Evolutionary conservation across 805 yeast species (phyloP), one percentile per base, ranked within the genome.

Genomic region (Schwanniomyces yamadae): DNA sequence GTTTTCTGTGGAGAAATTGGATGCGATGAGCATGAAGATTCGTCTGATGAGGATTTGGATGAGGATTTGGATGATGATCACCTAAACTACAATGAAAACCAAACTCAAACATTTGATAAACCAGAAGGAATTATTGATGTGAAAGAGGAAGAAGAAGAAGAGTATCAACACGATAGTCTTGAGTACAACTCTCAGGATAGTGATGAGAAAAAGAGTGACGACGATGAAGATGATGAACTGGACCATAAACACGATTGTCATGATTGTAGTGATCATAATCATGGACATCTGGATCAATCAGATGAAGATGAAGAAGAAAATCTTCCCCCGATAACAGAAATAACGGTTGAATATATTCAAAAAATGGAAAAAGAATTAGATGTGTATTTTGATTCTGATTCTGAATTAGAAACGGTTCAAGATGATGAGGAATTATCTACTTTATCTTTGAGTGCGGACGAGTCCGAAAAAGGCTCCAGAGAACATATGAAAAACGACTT

Each of bases 1-100:
- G 55, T 36, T 8, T 34, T 26, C 6, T 61, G 67, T 48, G 71
- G 69, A 4, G 66, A 61, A 23, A 41, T 40, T 15, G 61, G 53
- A 6, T 61, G 68, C 48, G 66, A 53, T 11, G 58, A 60, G 17
- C 61, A 60, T 34, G 47, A 42, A 17, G 55, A 49, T n/a, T 50
- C 45, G 4, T 51, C 51, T n/a, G 57, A 48, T 7, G 58, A 48
- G 19, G 36, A 35, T 28, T 13, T 39, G 13, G 34, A 50, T 42
- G 46, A 37, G 9, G 39, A 26, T 5, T 48, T 29, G 4, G 35
- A 42, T 1, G 47, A 37, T 6, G 48, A 41, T 2, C n/a, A n/a
- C 23, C 37, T 28, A 32, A 32, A 14, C 29, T 22, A 9, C 23
- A 22, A 9, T 22, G 22, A 22, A n/a, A 22, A n/a, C 23, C 23